Evolutionary conservation across 2,329 filamentous ascomycete genomes (phyloP), one percentile per base, ranked within the genome.

Genomic region (Grosmannia clavigera): DNA sequence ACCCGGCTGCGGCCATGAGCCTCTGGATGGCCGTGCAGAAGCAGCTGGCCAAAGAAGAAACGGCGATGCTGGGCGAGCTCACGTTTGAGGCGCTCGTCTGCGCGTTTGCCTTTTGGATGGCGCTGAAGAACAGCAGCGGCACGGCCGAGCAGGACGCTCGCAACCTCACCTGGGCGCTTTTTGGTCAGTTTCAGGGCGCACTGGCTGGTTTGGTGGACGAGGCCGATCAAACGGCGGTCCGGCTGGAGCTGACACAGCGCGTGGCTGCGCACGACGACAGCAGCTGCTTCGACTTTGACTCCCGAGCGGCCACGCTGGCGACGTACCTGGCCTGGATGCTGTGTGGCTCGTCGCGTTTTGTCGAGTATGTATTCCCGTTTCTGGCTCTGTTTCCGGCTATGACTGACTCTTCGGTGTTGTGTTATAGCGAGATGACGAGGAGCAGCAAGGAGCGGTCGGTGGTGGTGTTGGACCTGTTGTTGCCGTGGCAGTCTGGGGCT

Each of bases 21-120:
- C 58, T 72, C 11, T 72, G 70, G 70, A 25, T 19, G 2, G 33
- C 55, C 1, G 57, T 60, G 9, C 59, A 53, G 59, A 2, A 46
- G 3, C 7, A 51, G 3, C 12, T 61, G 27, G 33, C 33, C 33
- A 10, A 31, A 50, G 2, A 61, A 2, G 61, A 68, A 51, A 64
- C 62, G 35, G 62, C 62, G 35, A 43, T 61, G 10, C 64, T 69
- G 14, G 62, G 57, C 38, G 67, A 68, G 27, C 64, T 62, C n/a
- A 65, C 65, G 1, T 68, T 68, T 43, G 67, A 71, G 58, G 71
- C 70, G 2, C 70, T 73, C 62, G 65, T 62, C 46, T 70, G 68
- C 62, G 66, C 67, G 57, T 67, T 65, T 14, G 64, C 66, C 19
- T 64, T 67, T 1, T 73, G 70, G 70, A 57, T 69, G 43, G 66